Percentiles rank a stretch among this genome's conserved stretches.
These are phyloP conservation scores for Agrostemma githago DNA, from an alignment of 148 eudicot genomes.

Conservation along the genomic window DNA sequence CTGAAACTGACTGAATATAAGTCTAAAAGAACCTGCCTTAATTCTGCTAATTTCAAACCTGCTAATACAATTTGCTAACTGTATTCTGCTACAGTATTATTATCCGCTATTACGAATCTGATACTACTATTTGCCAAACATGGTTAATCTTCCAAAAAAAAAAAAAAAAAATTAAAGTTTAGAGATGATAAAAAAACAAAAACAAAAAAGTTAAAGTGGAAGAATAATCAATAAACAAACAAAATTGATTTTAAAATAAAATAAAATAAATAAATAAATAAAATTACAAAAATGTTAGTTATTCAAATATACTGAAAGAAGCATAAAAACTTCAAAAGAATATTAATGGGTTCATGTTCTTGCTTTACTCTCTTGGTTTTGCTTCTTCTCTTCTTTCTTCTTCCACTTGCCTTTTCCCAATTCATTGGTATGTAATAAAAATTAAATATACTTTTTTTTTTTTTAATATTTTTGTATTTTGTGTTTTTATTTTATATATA, in stretches of 20 bases:
- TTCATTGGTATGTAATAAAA: slow-evolving; percentile 48
- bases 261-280: neutral
- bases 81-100: no score
- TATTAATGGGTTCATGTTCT: slow-evolving; percentile 42
- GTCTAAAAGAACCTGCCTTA: no score
- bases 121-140: no score
- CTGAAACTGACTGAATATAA: no score
- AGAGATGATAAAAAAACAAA: slow-evolving; percentile 25
- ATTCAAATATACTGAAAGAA: slow-evolving; percentile 13
- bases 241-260: neutral
- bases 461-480: no score
- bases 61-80: no score
- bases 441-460: no score
- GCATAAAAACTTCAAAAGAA: slow-evolving; percentile 14
- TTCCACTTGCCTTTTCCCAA: slow-evolving; percentile 45
- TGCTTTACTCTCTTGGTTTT: slow-evolving; percentile 25
- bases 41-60: no score
- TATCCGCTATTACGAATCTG: no score
- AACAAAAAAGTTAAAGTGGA: slow-evolving; percentile 12
- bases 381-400: slow-evolving; percentile 37
- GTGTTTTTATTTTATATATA: no score
- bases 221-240: slow-evolving; percentile 16
- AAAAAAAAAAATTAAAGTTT: slow-evolving; percentile 26
- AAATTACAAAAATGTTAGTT: slow-evolving; percentile 13
- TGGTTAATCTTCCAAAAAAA: neutral